Evolutionary conservation across 495 filamentous ascomycete species (phyloP), one percentile per base, ranked within the genome.

Genomic region (Trichocladium uniseriatum): DNA sequence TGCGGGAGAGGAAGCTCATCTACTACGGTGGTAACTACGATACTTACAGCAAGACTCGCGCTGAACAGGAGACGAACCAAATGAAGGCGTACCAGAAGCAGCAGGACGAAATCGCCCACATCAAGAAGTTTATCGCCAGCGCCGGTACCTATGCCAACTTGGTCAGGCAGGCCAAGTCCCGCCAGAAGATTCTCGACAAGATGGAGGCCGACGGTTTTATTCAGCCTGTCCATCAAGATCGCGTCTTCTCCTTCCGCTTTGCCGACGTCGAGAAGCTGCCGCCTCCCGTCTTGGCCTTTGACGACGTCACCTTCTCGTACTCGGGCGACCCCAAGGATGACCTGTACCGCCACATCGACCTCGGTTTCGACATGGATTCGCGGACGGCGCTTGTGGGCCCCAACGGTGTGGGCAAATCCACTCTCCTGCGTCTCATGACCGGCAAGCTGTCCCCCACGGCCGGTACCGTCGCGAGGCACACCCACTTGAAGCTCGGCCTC

Each of bases 1-100:
- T 99, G 92, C 81, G 92, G 53, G 70, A 78, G 70, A 84, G 86
- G 69, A 74, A 85, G 69, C 84, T 99, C 49, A 71, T 92, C 51
- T 99, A 99, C 84, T 99, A 97, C 68, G 92, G 92, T 78, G 92
- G 92, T 81, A 99, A 99, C 77, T 99, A 97, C 79, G 92, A 99
- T 69, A 86, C 91, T 31, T 94, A 99, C 76, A 76, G 83, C 68
- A 97, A 97, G 85, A 97, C 94, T 20, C 80, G 92, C 49, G 69
- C 75, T 27, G 92, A 99, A 63, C 87, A 97, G 71, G 92, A 99
- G 72, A 82, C 80, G 66, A 99, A 99, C 76, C 94, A 99, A 75
- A 83, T 81, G 79, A 99, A 96, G 74, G 91, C 94, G 39, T 99
- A 99, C 77, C 75, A 82, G 65, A 99, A 99, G 77, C 92, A 99